phyloP scores from a whole-genome alignment of 306 rosid species.

The Castanea crenata region DNA sequence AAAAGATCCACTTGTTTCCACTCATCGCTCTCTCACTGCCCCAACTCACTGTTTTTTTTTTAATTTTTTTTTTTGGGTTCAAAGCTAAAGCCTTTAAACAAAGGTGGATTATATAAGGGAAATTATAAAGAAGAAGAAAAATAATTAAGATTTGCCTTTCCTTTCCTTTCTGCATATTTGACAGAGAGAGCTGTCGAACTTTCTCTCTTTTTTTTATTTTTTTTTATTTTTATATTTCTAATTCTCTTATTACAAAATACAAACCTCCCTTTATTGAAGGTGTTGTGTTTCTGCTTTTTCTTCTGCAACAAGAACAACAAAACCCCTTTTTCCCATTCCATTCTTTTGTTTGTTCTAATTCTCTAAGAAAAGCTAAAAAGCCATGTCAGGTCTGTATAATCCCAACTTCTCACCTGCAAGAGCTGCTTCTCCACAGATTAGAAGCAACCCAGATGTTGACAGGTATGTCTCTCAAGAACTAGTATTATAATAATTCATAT shows the following conservation, averaged over 20 bases:
- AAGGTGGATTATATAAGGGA: slow-evolving; percentile 11
- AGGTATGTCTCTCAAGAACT: slow-evolving; percentile 38
- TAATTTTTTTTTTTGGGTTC: neutral
- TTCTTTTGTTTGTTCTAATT: slow-evolving; percentile 49
- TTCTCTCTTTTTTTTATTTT: slow-evolving; percentile 19
- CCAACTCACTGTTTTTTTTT: slow-evolving; percentile 7
- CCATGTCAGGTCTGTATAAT: slow-evolving; percentile 93
- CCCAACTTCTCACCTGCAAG: slow-evolving; percentile 94
- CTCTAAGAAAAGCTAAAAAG: slow-evolving; percentile 36
- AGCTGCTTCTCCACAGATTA: slow-evolving; percentile 97
- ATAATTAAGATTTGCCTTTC: slow-evolving; percentile 36
- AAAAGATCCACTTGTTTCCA: slow-evolving; percentile 27
- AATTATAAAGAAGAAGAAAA: slow-evolving; percentile 22
- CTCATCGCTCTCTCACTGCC: slow-evolving; percentile 15
- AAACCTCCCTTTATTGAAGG: slow-evolving; percentile 48
- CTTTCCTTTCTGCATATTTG: slow-evolving; percentile 43
- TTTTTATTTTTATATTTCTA: neutral
- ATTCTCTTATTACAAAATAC: slow-evolving; percentile 43
- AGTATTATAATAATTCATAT: slow-evolving; percentile 22
- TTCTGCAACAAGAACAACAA: slow-evolving; percentile 56
- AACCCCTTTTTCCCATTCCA: slow-evolving; percentile 49
- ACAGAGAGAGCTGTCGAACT: slow-evolving; percentile 38
- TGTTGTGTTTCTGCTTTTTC: slow-evolving; percentile 55
- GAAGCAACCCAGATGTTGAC: slow-evolving; percentile 77
- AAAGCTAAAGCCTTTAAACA: slow-evolving; percentile 18